Percentiles rank a stretch among this genome's conserved stretches.
phyloP scores from a whole-genome alignment of 176 grass and related monocot genomes.

The Musa schizocarpa region DNA sequence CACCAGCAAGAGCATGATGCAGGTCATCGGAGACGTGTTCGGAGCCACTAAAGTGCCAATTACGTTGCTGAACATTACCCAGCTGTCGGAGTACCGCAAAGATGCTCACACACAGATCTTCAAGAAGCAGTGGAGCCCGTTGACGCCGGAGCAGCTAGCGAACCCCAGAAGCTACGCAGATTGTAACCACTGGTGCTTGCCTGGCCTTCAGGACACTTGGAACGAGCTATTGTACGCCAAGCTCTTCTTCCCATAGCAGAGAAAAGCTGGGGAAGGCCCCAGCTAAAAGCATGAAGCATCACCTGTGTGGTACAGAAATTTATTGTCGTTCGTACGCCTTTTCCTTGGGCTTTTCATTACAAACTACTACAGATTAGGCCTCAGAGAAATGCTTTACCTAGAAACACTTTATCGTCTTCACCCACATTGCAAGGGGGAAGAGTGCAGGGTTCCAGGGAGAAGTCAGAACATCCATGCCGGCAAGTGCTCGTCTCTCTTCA shows the following conservation, averaged over 20 bases:
- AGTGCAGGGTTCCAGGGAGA: too few species aligned
- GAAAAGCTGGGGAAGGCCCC: not conserved
- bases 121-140: constrained; percentile 24
- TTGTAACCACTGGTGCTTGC: constrained; percentile 35
- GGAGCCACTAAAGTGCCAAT: not conserved
- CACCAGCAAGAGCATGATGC: constrained; percentile 1
- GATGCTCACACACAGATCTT: constrained; percentile 29
- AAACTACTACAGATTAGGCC: too few species aligned
- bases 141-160: not conserved
- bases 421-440: too few species aligned
- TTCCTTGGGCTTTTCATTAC: too few species aligned
- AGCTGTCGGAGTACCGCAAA: constrained; percentile 28
- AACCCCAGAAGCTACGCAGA: constrained; percentile 32
- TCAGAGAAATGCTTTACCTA: too few species aligned
- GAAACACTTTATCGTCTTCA: too few species aligned
- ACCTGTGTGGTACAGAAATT: too few species aligned
- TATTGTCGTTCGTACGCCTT: too few species aligned
- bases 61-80: constrained; percentile 31
- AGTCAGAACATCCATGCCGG: too few species aligned
- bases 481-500: too few species aligned
- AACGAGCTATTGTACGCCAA: constrained; percentile 30
- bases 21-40: not conserved
- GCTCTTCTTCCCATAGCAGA: constrained; percentile 19
- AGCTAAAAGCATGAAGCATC: too few species aligned
- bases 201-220: constrained; percentile 34